Evolutionary conservation across 257 asterid genomes (phyloP), one percentile per base, ranked within the genome.

Genomic region (Salvia hispanica): DNA sequence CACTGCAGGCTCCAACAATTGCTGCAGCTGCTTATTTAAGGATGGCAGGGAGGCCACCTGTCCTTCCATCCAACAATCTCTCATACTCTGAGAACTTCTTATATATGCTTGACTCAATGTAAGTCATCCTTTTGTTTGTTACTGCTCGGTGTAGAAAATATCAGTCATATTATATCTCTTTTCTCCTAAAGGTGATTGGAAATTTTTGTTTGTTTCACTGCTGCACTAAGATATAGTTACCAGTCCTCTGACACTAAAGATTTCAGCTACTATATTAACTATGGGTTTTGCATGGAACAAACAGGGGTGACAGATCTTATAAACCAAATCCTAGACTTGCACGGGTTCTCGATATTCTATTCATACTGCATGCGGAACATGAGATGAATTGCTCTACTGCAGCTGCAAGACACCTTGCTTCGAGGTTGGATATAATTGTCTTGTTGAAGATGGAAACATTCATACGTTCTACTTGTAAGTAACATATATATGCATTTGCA

Each of bases 371-470:
- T 42, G 99, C 99, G 5, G 99, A 94, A 73, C 99, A 94, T 77
- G 99, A 94, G 80, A 94, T 94, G 99, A 94, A 94, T 71, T 94
- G 99, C 80, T 94, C 99, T 66, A 91, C 99, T 39, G 95, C 99
- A 62, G 99, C 99, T 52, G 98, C 99, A 52, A 83, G 99, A 57
- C 99, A 94, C 74, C 96, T 94, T 77, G 93, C 98, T 55, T 91
- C 99, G 65, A 94, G 99, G 99, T 91, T 58, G 66, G 59, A 73
- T 58, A 69, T 73, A 61, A 43, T 60, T 68, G 40, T 58, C 43
- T 69, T 43, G 7, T 69, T 70, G 53, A 65, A 39, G 56, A 57
- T 62, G 55, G 63, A 61, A 46, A 64, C 12, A n/a, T 16, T 50
- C 10, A 50, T 67, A 70, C 25, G 5, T 65, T 63, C 46, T 12